Evolutionary conservation across 2,329 filamentous ascomycete species (phyloP), one percentile per base, ranked within the genome.

Genomic region (Hyphodiscus sp.): DNA sequence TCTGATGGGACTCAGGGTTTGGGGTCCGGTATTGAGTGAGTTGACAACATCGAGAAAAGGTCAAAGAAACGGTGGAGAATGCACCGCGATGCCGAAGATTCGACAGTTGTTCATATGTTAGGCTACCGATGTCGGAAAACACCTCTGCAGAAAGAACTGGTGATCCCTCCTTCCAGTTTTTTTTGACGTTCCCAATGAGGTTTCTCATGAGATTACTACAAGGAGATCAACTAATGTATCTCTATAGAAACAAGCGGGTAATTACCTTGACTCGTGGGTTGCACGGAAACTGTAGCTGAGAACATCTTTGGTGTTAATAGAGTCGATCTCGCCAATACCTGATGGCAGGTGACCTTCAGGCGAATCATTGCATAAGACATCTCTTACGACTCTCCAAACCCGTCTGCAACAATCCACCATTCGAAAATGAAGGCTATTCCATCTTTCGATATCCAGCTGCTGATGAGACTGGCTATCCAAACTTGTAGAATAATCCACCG

Each of bases 231-330:
- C 58, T 43, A 23, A 2, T 20, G n/a, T 16, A 15, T 38, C 41
- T 41, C n/a, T 19, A 41, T 13, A 2, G 43, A 15, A 30, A 16
- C 18, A 15, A 30, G 15, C 7, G n/a, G 26, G 15, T 55, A 52
- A 71, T 56, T 73, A 90, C 87, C 89, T 96, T 20, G 91, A 89
- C 71, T 99, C 94, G 58, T 96, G 92, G n/a, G 96, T 77, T 6
- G 91, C 89, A 62, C 94, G 83, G 79, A 96, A 99, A 58, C 91
- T 96, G 69, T 94, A 99, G 60, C 92, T 97, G 46, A 99, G 72
- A 18, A 95, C 79, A 63, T 95, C 90, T 66, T 96, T 97, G 0
- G 90, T 91, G 49, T 87, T 85, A 1, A 90, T 76, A 1, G 85
- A 87, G 4, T 86, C 79, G 16, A 81, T 73, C 33, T 87, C 85